These are phyloP conservation scores for Hypsizygus marmoreus DNA, from an alignment of 768 basidiomycete species.

Conservation along the genomic window DNA sequence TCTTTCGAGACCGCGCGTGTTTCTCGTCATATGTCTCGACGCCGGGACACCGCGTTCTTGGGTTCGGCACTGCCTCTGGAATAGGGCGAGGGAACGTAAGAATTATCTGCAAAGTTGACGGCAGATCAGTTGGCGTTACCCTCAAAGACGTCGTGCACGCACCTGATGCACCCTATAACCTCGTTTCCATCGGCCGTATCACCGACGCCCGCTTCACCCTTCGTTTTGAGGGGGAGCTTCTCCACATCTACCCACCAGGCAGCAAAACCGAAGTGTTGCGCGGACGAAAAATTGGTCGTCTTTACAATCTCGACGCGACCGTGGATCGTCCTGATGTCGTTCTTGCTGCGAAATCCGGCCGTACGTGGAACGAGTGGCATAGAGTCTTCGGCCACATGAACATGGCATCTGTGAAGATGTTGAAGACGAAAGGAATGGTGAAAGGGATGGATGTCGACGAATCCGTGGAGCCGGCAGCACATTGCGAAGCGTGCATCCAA, in stretches of 20 bases:
- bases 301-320: neutral
- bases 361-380: slow-evolving; percentile 2
- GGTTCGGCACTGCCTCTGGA: slow-evolving; percentile 2
- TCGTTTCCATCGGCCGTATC: slow-evolving; percentile 20
- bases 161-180: slow-evolving; percentile 6
- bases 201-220: slow-evolving; percentile 10
- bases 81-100: slow-evolving; percentile 2
- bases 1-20: neutral
- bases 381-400: slow-evolving; percentile 1
- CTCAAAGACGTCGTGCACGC: slow-evolving; percentile 1
- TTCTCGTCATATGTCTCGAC: slow-evolving; percentile 6
- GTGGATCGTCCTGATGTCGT: neutral
- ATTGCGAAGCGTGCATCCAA: slow-evolving; percentile 35
- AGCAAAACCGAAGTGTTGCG: neutral
- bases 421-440: neutral
- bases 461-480: slow-evolving; percentile 12
- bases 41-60: slow-evolving; percentile 6
- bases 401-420: neutral
- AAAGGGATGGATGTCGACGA: slow-evolving; percentile 9
- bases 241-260: slow-evolving; percentile 1
- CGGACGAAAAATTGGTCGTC: neutral
- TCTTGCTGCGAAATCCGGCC: neutral
- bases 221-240: neutral
- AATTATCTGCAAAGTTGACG: slow-evolving; percentile 4
- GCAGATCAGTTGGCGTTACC: neutral